Conservation (phyloP, 495 filamentous ascomycete species). For the Penicillium malachiteum region DNA sequence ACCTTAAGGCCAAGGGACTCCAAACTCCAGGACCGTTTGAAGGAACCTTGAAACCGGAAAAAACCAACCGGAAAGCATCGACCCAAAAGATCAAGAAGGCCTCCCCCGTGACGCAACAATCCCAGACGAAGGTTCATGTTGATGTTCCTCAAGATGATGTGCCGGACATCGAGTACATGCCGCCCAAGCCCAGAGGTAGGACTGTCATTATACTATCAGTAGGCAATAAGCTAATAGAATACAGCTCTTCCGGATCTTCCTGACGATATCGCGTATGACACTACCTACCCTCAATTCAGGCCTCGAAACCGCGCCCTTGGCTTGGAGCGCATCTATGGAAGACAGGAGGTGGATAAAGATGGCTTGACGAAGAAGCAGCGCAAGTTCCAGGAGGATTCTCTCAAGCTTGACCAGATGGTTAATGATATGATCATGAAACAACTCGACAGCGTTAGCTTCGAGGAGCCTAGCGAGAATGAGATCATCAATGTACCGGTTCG, state of each 20-base stretch:
- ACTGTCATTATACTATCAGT: background rate
- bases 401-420: slow-evolving; percentile 44
- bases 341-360: slow-evolving; percentile 65
- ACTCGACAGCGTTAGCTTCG: slow-evolving; percentile 56
- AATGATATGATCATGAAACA: slow-evolving; percentile 63
- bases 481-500: slow-evolving; percentile 7
- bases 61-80: slow-evolving; percentile 47
- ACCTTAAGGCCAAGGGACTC: slow-evolving; percentile 75
- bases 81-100: slow-evolving; percentile 52
- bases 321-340: slow-evolving; percentile 56
- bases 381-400: slow-evolving; percentile 54
- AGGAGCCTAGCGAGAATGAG: slow-evolving; percentile 37
- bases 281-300: slow-evolving; percentile 51
- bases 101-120: slow-evolving; percentile 36
- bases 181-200: slow-evolving; percentile 59
- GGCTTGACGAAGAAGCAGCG: slow-evolving; percentile 64
- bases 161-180: slow-evolving; percentile 74
- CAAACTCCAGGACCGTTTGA: slow-evolving; percentile 58
- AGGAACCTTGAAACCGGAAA: slow-evolving; percentile 45
- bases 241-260: slow-evolving; percentile 71
- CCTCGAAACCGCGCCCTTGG: slow-evolving; percentile 69
- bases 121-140: slow-evolving; percentile 29
- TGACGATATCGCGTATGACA: slow-evolving; percentile 67
- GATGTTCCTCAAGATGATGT: slow-evolving; percentile 57
- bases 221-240: slow-evolving; percentile 39